These are phyloP conservation scores for Penicillium olsonii DNA, from an alignment of 2,329 filamentous ascomycete genomes.

Conservation along the genomic window DNA sequence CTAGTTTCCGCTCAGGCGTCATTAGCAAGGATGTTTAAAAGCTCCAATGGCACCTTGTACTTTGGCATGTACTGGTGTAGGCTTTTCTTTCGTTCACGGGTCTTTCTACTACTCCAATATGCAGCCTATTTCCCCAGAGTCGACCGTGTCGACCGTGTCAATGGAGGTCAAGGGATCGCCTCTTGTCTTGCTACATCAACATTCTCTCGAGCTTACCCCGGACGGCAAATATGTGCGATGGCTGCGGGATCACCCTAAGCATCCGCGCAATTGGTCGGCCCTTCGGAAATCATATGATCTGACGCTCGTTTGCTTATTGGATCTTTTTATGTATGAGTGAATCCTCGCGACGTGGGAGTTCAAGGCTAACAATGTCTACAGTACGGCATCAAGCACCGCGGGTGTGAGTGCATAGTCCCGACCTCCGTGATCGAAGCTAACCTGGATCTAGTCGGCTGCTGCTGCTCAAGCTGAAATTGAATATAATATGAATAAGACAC, in stretches of 20 bases:
- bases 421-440: not conserved
- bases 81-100: not conserved
- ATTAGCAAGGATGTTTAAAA: slow-evolving; percentile 2
- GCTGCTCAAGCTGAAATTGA: slow-evolving; percentile 30
- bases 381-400: slow-evolving; percentile 38
- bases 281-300: slow-evolving; percentile 32
- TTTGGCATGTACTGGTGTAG: not conserved
- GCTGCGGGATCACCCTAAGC: slow-evolving; percentile 29
- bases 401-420: slow-evolving; percentile 27
- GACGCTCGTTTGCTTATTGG: slow-evolving; percentile 29
- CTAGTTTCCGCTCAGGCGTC: slow-evolving; percentile 4
- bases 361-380: slow-evolving; percentile 18
- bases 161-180: slow-evolving; percentile 14
- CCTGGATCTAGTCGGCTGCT: slow-evolving; percentile 27
- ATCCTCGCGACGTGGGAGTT: too few relatives aligned
- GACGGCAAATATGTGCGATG: slow-evolving; percentile 36
- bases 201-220: slow-evolving; percentile 30
- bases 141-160: not conserved
- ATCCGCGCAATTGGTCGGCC: slow-evolving; percentile 35
- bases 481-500: slow-evolving; percentile 25
- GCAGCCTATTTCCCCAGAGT: slow-evolving; percentile 11
- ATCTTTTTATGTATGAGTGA: slow-evolving; percentile 36
- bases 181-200: slow-evolving; percentile 22
- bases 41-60: slow-evolving; percentile 1
- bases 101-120: slow-evolving; percentile 11